Evolutionary conservation across 2,329 filamentous ascomycete genomes (phyloP).

Genomic region (Sarocladium brachiariae): DNA sequence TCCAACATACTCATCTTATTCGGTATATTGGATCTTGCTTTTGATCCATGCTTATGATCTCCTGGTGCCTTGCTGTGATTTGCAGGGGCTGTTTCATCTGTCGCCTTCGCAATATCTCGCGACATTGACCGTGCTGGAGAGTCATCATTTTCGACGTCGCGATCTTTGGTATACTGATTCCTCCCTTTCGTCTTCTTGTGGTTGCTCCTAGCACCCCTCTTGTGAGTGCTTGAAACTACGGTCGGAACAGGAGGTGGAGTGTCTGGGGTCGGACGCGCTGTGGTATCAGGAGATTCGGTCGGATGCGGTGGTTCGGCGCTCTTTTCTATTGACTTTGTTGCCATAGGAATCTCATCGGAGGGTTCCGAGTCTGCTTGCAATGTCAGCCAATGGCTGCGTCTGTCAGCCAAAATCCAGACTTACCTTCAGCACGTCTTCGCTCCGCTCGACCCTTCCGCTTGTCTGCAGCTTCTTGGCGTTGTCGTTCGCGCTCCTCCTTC

Average conservation of each 20-base stretch:
- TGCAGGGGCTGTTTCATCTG: conserved; percentile 23
- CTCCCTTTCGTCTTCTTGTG: conserved; percentile 63
- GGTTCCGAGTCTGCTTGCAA: conserved; percentile 57
- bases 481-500: conserved; percentile 67
- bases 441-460: conserved; percentile 79
- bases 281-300: conserved; percentile 20
- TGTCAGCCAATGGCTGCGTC: conserved; percentile 12
- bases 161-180: conserved; percentile 78
- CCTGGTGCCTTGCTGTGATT: conserved; percentile 23
- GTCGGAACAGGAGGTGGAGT: conserved; percentile 39
- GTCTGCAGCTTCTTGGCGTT: conserved; percentile 65
- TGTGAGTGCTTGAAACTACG: conserved; percentile 42
- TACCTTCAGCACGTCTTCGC: conserved; percentile 74
- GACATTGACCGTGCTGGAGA: conserved; percentile 51
- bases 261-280: conserved; percentile 25
- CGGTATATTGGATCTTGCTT: conserved; percentile 44
- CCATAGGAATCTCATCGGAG: conserved; percentile 58
- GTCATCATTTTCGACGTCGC: conserved; percentile 50
- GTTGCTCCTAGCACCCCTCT: conserved; percentile 53
- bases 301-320: conserved; percentile 22
- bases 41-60: conserved; percentile 48
- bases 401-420: conserved; percentile 16
- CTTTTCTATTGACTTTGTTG: conserved; percentile 26
- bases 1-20: conserved; percentile 79
- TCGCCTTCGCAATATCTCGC: conserved; percentile 36